Evolutionary conservation across 164 flowering plant species (phyloP), one percentile per base, ranked within the genome.

Genomic region (Akebia trifoliata): DNA sequence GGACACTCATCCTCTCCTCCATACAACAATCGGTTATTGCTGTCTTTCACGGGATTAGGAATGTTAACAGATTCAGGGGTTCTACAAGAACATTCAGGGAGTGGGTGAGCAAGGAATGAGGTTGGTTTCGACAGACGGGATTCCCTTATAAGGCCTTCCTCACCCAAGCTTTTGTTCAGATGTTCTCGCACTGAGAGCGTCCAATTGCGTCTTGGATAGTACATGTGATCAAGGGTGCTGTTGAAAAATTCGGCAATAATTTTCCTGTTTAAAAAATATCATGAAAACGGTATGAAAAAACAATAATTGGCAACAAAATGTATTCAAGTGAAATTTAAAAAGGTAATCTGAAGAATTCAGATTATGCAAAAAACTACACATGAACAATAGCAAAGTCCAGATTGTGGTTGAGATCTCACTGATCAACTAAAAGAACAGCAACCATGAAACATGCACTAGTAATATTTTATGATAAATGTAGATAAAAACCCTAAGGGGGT

Each of bases 71-170:
- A 65, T 40, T 54, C 59, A 2, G 77, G 49, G 31, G 74, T 74
- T 65, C 81, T 73, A 69, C 99, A 93, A n/a, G 87, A 81, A 70
- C 99, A 93, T 71, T 90, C 97, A 0, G 97, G 99, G 36, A 90
- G 76, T 2, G 99, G 99, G 59, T 93, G 91, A 14, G 99, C 78
- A 30, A 93, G 81, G 64, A 93, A 93, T 6, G 74, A 79, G 26
- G 61, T 66, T 15, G 86, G 78, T 65, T 86, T 90, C 14, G 93
- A 78, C 8, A 38, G 34, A 30, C 59, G 61, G n/a, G 81, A 74
- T 65, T 83, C 81, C 73, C 68, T 72, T 38, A 75, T 51, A 48
- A 93, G 77, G 58, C 99, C 99, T 26, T 80, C 87, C 57, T 70
- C 82, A 10, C 69, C 68, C 72, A 81, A 60, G 73, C 97, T 93